phyloP scores from a whole-genome alignment of 1,139 yeast genomes.

The Yamadazyma spencermartinsiae region DNA sequence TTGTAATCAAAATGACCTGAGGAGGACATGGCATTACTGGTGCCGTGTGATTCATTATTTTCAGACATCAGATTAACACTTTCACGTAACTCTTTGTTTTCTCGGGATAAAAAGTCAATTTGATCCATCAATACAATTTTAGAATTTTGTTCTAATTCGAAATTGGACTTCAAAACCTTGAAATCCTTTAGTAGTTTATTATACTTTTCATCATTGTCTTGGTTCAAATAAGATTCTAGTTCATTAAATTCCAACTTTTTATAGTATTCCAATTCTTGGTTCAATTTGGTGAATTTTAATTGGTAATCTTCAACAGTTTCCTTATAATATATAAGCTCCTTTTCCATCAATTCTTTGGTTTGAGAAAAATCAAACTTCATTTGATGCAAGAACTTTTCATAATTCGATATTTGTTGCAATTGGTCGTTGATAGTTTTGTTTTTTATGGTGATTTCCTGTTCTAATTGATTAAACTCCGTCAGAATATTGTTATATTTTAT shows the following conservation, averaged over 20 bases:
- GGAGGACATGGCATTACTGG: neutral
- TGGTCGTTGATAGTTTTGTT: constrained; percentile 19
- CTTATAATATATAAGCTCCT: constrained; percentile 34
- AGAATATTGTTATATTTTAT: constrained; percentile 15
- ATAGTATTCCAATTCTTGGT: constrained; percentile 23
- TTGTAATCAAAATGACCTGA: constrained; percentile 10
- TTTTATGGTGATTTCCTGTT: constrained; percentile 17
- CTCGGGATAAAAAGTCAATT: constrained; percentile 48
- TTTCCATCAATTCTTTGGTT: constrained; percentile 28
- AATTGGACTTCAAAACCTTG: constrained; percentile 42
- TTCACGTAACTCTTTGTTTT: constrained; percentile 29
- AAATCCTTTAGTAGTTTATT: constrained; percentile 36
- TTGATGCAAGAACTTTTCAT: constrained; percentile 17
- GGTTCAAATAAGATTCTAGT: constrained; percentile 13
- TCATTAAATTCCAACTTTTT: constrained; percentile 17
- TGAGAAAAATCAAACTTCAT: constrained; percentile 18
- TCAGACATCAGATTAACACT: constrained; percentile 14
- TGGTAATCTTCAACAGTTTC: constrained; percentile 34
- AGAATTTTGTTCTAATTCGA: constrained; percentile 49
- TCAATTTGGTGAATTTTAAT: constrained; percentile 26
- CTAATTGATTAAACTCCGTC: constrained; percentile 16
- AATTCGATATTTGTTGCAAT: constrained; percentile 16
- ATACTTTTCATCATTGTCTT: constrained; percentile 25
- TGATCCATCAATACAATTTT: constrained; percentile 56
- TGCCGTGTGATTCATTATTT: neutral